A percentile compares a stretch with the other conserved stretches of the same genome.
These are phyloP conservation scores for Heterobasidion parviporum DNA, from an alignment of 1,284 basidiomycete genomes.

Conservation along the genomic window DNA sequence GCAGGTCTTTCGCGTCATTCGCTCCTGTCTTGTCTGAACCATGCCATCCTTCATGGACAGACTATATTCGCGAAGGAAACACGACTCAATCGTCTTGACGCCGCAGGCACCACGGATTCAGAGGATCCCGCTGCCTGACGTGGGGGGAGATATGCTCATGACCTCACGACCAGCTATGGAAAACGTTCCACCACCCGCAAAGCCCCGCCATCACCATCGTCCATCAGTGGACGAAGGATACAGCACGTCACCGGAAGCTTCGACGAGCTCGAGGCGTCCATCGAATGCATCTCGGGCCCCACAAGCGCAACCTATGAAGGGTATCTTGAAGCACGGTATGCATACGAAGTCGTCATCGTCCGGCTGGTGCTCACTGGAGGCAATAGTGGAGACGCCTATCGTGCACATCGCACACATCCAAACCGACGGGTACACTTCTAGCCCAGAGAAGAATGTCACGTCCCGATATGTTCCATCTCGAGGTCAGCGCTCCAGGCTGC, in stretches of 20 bases:
- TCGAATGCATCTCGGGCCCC: constrained; percentile 3
- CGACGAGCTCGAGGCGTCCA: neutral
- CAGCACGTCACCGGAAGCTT: constrained; percentile 14
- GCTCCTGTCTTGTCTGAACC: neutral
- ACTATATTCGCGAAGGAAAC: neutral
- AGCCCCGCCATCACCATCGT: constrained; percentile 10
- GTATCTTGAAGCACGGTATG: constrained; percentile 18
- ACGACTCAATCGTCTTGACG: constrained; percentile 14
- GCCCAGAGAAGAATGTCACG: constrained; percentile 7
- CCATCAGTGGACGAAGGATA: constrained; percentile 10
- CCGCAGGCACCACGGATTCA: constrained; percentile 22
- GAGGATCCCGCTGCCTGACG: constrained; percentile 20
- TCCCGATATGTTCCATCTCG: neutral
- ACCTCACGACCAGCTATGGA: neutral
- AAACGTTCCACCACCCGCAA: neutral
- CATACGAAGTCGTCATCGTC: neutral
- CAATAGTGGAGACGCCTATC: neutral
- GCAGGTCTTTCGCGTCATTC: too few species aligned
- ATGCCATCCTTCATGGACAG: neutral
- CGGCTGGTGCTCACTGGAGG: neutral
- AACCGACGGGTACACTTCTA: constrained; percentile 10
- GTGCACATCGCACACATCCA: neutral
- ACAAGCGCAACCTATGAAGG: constrained; percentile 11
- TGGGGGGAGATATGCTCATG: constrained; percentile 12
- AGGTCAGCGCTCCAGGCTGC: neutral